Base-by-base conservation (phyloP, 495 filamentous ascomycete genomes). In the Amphirosellinia nigrospora region DNA sequence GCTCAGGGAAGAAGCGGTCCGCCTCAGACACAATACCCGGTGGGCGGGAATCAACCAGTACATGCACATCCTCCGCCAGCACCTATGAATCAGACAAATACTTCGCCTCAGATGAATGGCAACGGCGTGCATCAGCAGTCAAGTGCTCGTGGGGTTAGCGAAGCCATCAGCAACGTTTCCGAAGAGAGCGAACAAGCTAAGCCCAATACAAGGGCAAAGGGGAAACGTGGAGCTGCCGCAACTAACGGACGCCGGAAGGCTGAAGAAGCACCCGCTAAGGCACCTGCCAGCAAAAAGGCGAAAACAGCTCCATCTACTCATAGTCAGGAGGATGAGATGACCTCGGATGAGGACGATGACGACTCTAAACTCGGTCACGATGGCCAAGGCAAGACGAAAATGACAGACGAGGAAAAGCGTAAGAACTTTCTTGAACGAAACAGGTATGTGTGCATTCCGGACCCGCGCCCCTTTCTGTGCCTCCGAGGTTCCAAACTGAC, bases 371-470 rank as follows among this genome's bases (percentile, higher is more conserved):
- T 83, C 43, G 72, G 59, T 32, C 62, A 55, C 39, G 79, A 76
- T 28, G 69, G 70, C 43, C 80, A 81, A 52, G 84, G 86, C 0
- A 86, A 86, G 9, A 85, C 87, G 9, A 99, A 98, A 83, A 98
- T 98, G 96, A 98, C 96, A 15, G 96, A 99, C 72, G 96, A 98
- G 77, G 96, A 99, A 82, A 99, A 99, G 85, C 83, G 96, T 46
- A 97, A 96, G 83, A 99, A 99, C 75, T 99, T 99, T 81, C 84
- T 99, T 10, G 96, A 99, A 74, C 86, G 96, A 39, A 99, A 99
- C 79, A 87, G 96, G 96, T 98, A 88, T 74, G 92, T 84, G 70
- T 38, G 23, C 30, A 23, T 34, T 16, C 10, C 19, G 23, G 4
- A 23, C 19, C n/a, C 30, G 66, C 63, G 41, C 41, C 55, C 8